Percentiles rank a stretch among this genome's conserved stretches.
These are phyloP conservation scores for Saccharomycopsis javanensis DNA, from an alignment of 805 yeast genomes.

Conservation along the genomic window DNA sequence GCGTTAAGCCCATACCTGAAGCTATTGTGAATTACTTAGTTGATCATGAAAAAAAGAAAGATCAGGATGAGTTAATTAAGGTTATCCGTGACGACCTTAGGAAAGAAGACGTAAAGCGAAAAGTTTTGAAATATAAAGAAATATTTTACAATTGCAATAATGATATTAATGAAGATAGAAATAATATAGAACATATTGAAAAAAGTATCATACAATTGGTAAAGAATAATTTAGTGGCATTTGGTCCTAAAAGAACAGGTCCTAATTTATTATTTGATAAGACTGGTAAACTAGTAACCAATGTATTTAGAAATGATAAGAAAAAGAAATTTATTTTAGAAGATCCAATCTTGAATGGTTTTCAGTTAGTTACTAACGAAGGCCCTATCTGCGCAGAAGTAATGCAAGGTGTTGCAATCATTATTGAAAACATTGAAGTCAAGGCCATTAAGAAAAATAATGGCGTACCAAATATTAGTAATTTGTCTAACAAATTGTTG, in stretches of 20 bases:
- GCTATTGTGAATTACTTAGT: slow-evolving; percentile 40
- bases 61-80: slow-evolving; percentile 12
- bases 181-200: neutral
- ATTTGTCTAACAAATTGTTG: slow-evolving; percentile 62
- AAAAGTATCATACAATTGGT: slow-evolving; percentile 23
- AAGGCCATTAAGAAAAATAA: neutral
- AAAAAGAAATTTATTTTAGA: slow-evolving; percentile 31
- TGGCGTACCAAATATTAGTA: slow-evolving; percentile 20
- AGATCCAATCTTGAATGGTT: slow-evolving; percentile 68
- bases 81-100: slow-evolving; percentile 11
- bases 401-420: slow-evolving; percentile 66
- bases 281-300: slow-evolving; percentile 27
- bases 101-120: neutral
- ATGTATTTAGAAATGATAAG: neutral
- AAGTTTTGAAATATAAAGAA: slow-evolving; percentile 19
- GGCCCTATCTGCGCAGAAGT: slow-evolving; percentile 91
- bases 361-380: slow-evolving; percentile 67
- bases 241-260: slow-evolving; percentile 73
- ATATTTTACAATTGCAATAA: slow-evolving; percentile 19
- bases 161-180: slow-evolving; percentile 8
- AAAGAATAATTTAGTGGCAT: slow-evolving; percentile 40
- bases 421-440: slow-evolving; percentile 33
- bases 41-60: slow-evolving; percentile 31
- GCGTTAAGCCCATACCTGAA: slow-evolving; percentile 46
- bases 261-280: slow-evolving; percentile 64